Evolutionary conservation across 2,329 filamentous ascomycete species (phyloP).

Genomic region (Verticillium nonalfalfae): DNA sequence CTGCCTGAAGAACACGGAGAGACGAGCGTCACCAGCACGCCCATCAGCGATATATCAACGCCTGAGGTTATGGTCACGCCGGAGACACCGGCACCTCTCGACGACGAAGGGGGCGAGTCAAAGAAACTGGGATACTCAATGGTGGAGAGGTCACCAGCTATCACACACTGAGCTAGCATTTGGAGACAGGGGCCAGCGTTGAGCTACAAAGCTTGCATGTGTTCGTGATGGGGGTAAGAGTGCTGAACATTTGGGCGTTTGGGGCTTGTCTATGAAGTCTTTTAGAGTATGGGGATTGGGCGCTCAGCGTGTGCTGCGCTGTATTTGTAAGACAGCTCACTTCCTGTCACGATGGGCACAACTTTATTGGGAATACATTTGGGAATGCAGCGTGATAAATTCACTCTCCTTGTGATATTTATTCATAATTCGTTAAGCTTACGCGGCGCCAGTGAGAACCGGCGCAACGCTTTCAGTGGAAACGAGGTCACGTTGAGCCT

Average conservation of each 20-base stretch:
- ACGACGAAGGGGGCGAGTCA: conserved; percentile 25
- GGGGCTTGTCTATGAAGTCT: neutral
- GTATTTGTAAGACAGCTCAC: neutral
- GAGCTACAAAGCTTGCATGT: neutral
- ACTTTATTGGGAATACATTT: neutral
- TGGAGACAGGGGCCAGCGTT: neutral
- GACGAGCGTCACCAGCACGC: conserved; percentile 2
- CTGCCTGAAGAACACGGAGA: conserved; percentile 24
- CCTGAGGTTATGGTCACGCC: conserved; percentile 43
- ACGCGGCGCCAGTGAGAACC: neutral
- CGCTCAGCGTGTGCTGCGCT: neutral
- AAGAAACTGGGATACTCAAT: conserved; percentile 38
- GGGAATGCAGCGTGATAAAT: neutral
- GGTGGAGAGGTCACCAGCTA: conserved; percentile 24
- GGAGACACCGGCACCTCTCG: conserved; percentile 34
- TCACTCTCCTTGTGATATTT: too few species aligned
- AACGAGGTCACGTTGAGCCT: neutral
- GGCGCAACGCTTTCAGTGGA: neutral
- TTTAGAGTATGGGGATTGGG: neutral
- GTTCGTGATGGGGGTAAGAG: neutral
- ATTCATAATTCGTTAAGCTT: neutral
- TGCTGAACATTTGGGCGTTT: neutral
- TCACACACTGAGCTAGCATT: conserved; percentile 22
- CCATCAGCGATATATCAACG: conserved; percentile 17
- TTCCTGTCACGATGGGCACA: neutral